Evolutionary conservation across 306 rosid species (phyloP), one percentile per base, ranked within the genome.

Genomic region (Potentilla sterilis): DNA sequence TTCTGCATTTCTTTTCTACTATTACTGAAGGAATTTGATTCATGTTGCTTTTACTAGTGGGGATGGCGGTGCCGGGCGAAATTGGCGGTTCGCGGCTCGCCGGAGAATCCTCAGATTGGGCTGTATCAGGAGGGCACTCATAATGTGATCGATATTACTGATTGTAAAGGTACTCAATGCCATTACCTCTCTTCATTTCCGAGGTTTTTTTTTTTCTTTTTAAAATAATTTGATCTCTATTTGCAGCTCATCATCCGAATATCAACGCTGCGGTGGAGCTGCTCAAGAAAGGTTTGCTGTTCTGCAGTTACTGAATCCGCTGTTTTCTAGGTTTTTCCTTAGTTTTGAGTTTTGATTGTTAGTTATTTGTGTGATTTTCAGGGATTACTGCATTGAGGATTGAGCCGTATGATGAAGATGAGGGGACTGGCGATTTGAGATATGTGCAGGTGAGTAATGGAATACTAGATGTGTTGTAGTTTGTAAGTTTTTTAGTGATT

Each of bases 61-160:
- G 92, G 88, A 69, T 94, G 98, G 98, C 86, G 98, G 82, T 91
- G 98, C 85, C 96, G 98, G 0, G 98, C 97, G 42, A 94, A 94
- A 77, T 75, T 94, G 77, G 98, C 95, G 0, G 96, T 94, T 70
- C 97, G 98, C 18, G 98, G 97, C 74, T 86, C 93, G 13, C 44
- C 90, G 2, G 70, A 64, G 14, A 67, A 79, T 55, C 98, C 98
- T 81, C 84, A 87, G 73, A 82, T 91, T 71, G 98, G 97, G 37
- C 92, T 94, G 22, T 91, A 91, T 75, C 89, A 91, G 78, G 96
- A 94, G 84, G 97, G 98, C 46, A 90, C 97, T 82, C 98, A 94
- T 80, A 90, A 87, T 54, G 90, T 92, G 61, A 84, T 90, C 44
- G 93, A 94, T 83, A 94, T 94, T 80, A 96, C 98, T 67, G 75